Conservation (phyloP, 208 protist genomes). For the Wallacemonas sp. region DNA sequence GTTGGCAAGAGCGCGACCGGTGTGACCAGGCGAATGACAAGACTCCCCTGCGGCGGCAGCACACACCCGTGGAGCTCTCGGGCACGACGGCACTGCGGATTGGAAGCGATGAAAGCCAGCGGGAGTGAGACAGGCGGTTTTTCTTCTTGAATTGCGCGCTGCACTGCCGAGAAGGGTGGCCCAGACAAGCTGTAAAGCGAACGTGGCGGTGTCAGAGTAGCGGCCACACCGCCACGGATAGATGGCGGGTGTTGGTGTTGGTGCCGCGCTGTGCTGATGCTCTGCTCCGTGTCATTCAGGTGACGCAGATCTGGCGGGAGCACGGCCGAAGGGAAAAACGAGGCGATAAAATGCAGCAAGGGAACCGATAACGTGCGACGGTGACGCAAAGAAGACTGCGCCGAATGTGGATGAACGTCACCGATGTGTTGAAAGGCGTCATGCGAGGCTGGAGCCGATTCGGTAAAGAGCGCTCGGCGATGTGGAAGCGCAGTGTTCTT, state of each 20-base stretch:
- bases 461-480: no score
- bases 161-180: neutral
- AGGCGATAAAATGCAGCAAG: conserved; percentile 8
- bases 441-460: no score
- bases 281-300: no score
- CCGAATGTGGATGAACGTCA: no score
- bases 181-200: neutral
- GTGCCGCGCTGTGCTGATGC: no score
- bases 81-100: conserved; percentile 26
- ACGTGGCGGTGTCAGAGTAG: no score
- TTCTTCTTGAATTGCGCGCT: conserved; percentile 5
- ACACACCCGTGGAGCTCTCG: conserved; percentile 49
- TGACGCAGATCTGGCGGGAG: conserved; percentile 8
- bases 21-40: conserved; percentile 36
- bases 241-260: no score
- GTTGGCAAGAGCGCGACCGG: neutral
- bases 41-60: conserved; percentile 33
- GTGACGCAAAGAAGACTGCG: neutral
- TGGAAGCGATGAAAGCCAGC: conserved; percentile 43
- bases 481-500: no score
- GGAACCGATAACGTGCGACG: neutral
- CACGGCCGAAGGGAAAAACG: conserved; percentile 9
- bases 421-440: no score
- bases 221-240: no score
- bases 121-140: conserved; percentile 24